Evolutionary conservation across 2,329 filamentous ascomycete genomes (phyloP), one percentile per base, ranked within the genome.

Genomic region (Hymenoscyphus scutula): DNA sequence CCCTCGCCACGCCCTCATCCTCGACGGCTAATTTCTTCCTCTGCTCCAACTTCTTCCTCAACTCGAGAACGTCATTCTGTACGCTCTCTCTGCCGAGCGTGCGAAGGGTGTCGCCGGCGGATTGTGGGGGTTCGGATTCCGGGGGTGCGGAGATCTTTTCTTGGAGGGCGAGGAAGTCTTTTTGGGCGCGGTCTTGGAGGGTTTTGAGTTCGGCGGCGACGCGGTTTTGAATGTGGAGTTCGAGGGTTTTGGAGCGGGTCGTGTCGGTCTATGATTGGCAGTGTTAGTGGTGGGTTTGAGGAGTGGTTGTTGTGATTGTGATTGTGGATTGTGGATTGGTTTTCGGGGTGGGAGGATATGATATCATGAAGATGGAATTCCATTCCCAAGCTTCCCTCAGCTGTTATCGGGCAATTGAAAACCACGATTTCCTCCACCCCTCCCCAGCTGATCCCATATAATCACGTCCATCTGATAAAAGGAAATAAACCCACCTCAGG

Each of bases 171-270:
- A 83, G 81, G 67, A 97, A 87, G 63, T 87, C 85, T 57, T 87
- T 82, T 67, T 85, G 78, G 75, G 94, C 89, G 70, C 88, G 81
- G 67, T 86, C 82, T 75, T 88, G 88, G 67, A 97, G 86, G 70
- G 88, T 88, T 77, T 89, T 87, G 69, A 98, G 91, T 79, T 97
- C 93, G 72, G 87, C 83, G 72, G 89, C 86, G 65, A 97, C 91
- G 77, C 94, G 93, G 74, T 86, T 81, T 80, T 97, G 93, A 76
- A 97, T 88, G 72, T 94, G 89, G 67, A 95, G 86, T 79, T 98
- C 94, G 76, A 92, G 80, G 73, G 88, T 82, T 78, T 91, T 91
- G 72, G 89, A 84, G 75, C 94, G 92, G 68, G 92, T 93, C 64
- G 88, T 87, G 80, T 98, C 93, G 78, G 90, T 94, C 94, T 98